Evolutionary conservation across 2,329 filamentous ascomycete genomes (phyloP).

Genomic region (Alternaria solani): DNA sequence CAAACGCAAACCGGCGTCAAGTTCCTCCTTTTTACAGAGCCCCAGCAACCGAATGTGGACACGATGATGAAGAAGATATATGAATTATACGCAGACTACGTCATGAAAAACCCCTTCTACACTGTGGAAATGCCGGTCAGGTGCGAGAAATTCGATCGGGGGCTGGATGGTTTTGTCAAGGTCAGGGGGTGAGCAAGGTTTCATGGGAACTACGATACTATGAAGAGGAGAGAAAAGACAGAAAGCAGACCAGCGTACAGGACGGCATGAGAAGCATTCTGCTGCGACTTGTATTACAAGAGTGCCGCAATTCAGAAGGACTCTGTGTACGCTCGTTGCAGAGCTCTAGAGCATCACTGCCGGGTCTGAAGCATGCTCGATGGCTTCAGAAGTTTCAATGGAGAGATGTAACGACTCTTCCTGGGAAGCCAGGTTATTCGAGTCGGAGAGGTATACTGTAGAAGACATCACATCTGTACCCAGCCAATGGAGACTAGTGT

Average conservation of each 20-base stretch:
- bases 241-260: neutral
- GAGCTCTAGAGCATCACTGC: neutral
- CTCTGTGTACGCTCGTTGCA: neutral
- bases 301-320: neutral
- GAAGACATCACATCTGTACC: neutral
- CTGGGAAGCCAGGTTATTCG: neutral
- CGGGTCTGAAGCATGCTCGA: neutral
- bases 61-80: slow-evolving; percentile 84
- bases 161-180: slow-evolving; percentile 81
- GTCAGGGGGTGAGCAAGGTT: slow-evolving; percentile 39
- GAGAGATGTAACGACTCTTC: neutral
- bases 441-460: neutral
- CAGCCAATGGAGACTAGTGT: neutral
- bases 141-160: slow-evolving; percentile 93
- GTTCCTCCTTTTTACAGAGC: slow-evolving; percentile 94
- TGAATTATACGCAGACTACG: slow-evolving; percentile 93
- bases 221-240: neutral
- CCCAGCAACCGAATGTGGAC: slow-evolving; percentile 86
- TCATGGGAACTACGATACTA: neutral
- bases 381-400: neutral
- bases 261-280: neutral
- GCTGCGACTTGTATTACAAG: neutral
- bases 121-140: slow-evolving; percentile 96
- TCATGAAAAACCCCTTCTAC: slow-evolving; percentile 99
- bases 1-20: slow-evolving; percentile 93